Conservation (phyloP, 2,329 filamentous ascomycete species). For the Epichloe baconii region DNA sequence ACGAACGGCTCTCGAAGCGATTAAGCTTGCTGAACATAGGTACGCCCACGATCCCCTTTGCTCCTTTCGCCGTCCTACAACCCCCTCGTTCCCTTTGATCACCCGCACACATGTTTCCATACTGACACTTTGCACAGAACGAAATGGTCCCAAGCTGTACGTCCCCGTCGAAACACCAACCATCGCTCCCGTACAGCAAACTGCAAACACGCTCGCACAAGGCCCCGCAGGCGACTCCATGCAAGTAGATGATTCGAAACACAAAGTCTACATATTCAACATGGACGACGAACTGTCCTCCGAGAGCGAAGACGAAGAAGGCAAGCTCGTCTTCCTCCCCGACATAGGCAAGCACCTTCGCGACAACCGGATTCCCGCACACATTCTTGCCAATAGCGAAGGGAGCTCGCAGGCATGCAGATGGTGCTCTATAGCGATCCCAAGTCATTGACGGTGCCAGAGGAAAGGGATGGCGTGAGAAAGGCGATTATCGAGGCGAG, state of each 20-base stretch:
- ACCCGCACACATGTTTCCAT: not conserved
- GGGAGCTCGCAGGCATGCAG: slow-evolving; percentile 50
- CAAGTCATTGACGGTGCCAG: slow-evolving; percentile 59
- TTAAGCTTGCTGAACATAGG: slow-evolving; percentile 73
- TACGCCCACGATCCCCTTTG: slow-evolving; percentile 23
- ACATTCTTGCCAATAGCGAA: slow-evolving; percentile 46
- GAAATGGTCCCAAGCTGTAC: slow-evolving; percentile 50
- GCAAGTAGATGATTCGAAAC: slow-evolving; percentile 74
- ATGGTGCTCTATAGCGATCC: slow-evolving; percentile 78
- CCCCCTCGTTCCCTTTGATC: not conserved
- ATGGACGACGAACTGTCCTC: slow-evolving; percentile 73
- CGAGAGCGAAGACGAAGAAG: slow-evolving; percentile 31
- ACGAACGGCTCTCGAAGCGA: slow-evolving; percentile 70
- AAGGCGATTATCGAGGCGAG: slow-evolving; percentile 75
- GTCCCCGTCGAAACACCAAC: slow-evolving; percentile 44
- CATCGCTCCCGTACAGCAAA: slow-evolving; percentile 8
- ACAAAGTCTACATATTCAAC: slow-evolving; percentile 84
- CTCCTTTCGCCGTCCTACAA: not conserved
- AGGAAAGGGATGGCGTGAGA: slow-evolving; percentile 63
- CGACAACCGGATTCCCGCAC: slow-evolving; percentile 54
- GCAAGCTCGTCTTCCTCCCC: slow-evolving; percentile 63
- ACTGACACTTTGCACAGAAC: slow-evolving; percentile 30
- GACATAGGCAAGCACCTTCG: slow-evolving; percentile 74
- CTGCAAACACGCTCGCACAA: slow-evolving; percentile 2
- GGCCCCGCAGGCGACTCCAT: slow-evolving; percentile 45